Evolutionary conservation across 305 asterid species (phyloP).

Genomic region (Ruellia speciosa): DNA sequence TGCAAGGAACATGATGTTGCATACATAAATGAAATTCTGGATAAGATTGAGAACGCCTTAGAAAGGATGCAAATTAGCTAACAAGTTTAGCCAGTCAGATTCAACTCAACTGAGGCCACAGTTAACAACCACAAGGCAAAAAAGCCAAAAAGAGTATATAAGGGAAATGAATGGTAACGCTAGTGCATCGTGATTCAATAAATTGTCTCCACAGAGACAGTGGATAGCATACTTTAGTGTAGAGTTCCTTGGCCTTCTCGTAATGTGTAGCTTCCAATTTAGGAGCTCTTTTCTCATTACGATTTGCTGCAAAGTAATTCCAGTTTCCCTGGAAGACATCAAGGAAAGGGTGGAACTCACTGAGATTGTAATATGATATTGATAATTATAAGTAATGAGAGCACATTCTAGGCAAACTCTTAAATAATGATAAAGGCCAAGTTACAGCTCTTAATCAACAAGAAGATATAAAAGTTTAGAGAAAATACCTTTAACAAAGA

Average conservation of each 20-base stretch:
- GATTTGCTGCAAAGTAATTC: slow-evolving; percentile 96
- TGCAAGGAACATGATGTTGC: not conserved
- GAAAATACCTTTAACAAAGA: slow-evolving; percentile 7
- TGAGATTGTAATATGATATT: slow-evolving; percentile 17
- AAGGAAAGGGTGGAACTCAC: slow-evolving; percentile 27
- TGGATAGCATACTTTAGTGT: slow-evolving; percentile 61
- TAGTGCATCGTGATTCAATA: slow-evolving; percentile 4
- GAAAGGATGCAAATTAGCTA: slow-evolving; percentile 6
- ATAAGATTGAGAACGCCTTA: slow-evolving; percentile 8
- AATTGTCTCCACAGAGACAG: slow-evolving; percentile 15
- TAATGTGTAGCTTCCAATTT: slow-evolving; percentile 94
- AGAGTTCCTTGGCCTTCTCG: slow-evolving; percentile 95
- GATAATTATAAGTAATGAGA: slow-evolving; percentile 11
- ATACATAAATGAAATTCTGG: not conserved
- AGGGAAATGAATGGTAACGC: not conserved
- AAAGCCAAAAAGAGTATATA: not conserved
- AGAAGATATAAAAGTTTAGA: no score
- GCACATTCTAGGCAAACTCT: not conserved
- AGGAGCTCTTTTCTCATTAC: slow-evolving; percentile 89
- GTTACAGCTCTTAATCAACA: not conserved
- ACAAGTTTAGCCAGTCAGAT: slow-evolving; percentile 8
- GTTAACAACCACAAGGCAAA: not conserved
- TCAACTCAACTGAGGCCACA: not conserved
- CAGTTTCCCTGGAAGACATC: slow-evolving; percentile 68
- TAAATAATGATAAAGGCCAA: not conserved